Base-by-base conservation (phyloP, 768 basidiomycete genomes). In the Leccinum olivaceopallidum region DNA sequence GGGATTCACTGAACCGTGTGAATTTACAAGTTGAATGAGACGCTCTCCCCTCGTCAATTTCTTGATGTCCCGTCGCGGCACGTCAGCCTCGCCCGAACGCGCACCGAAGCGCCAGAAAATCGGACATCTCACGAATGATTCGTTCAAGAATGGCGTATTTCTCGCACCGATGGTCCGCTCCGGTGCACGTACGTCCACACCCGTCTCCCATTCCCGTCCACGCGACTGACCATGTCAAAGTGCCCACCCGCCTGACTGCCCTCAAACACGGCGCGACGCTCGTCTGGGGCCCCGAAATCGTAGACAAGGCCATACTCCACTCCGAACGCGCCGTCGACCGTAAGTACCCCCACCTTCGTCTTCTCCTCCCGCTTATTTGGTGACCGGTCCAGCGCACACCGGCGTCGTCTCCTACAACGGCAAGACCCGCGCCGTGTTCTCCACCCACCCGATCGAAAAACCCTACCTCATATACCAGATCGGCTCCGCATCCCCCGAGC, bases 131-230 rank as follows among this genome's bases (percentile, higher is more conserved):
- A 87, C 87, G 0, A 70, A 80, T 1, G 85, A 87, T 30, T 87
- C 93, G 63, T 99, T 94, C 78, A 88, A 88, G 64, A 82, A 92
- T 76, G 95, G 94, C 10, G 79, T 98, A 32, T 89, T 97, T 69
- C 83, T 99, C n/a, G 96, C 97, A 3, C 97, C 97, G 2, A 99
- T 99, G 97, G 97, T 99, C 56, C 85, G 95, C 70, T 96, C 93
- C 60, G 93, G 95, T 61, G 89, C 89, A 64, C 75, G 92, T 94
- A 75, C 69, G 90, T 83, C 47, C 10, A 13, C 42, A 14, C 39
- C n/a, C 34, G 10, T n/a, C 34, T 42, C 14, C 16, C 22, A 5
- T 30, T 26, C 2, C 28, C 20, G 28, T 24, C 8, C 13, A 52
- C 37, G 34, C 28, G 36, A 8, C 53, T 60, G n/a, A 65, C 68